These are phyloP conservation scores for Aspergillus sp. DNA, from an alignment of 2,329 filamentous ascomycete genomes.

Conservation along the genomic window DNA sequence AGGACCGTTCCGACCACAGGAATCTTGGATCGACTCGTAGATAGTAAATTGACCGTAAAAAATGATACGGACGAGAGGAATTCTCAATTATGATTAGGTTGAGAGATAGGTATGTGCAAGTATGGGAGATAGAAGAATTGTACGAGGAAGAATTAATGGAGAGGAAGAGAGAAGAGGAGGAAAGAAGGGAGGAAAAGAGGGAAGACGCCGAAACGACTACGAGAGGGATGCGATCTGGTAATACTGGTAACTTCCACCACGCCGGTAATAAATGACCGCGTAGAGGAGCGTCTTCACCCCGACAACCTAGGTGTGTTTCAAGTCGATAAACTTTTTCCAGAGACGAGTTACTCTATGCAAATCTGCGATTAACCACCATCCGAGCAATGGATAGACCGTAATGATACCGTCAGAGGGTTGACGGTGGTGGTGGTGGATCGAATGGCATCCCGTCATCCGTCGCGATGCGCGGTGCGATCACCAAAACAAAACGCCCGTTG, in stretches of 20 bases:
- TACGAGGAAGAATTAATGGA: constrained; percentile 10
- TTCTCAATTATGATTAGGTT: neutral
- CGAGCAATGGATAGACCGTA: constrained; percentile 7
- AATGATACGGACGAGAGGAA: neutral
- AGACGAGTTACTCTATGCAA: too few species aligned
- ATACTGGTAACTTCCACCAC: too few species aligned
- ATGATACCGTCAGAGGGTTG: constrained; percentile 16
- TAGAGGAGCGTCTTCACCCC: too few species aligned
- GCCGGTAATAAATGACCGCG: neutral
- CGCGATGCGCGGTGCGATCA: constrained; percentile 15
- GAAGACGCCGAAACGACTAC: neutral
- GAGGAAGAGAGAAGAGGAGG: constrained; percentile 11
- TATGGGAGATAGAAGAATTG: neutral
- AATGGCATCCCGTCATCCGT: constrained; percentile 12
- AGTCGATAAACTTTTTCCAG: too few species aligned
- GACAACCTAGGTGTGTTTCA: too few species aligned
- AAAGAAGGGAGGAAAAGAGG: constrained; percentile 15
- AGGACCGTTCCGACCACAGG: constrained; percentile 1
- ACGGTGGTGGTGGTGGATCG: constrained; percentile 13
- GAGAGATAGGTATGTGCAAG: neutral
- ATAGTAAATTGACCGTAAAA: too few species aligned
- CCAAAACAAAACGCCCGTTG: constrained; percentile 25
- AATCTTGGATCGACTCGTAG: too few species aligned
- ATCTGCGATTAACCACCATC: too few species aligned
- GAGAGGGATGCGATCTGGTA: too few species aligned